These are phyloP conservation scores for Gnomoniopsis smithogilvyi DNA, from an alignment of 2,329 filamentous ascomycete genomes.

Conservation along the genomic window DNA sequence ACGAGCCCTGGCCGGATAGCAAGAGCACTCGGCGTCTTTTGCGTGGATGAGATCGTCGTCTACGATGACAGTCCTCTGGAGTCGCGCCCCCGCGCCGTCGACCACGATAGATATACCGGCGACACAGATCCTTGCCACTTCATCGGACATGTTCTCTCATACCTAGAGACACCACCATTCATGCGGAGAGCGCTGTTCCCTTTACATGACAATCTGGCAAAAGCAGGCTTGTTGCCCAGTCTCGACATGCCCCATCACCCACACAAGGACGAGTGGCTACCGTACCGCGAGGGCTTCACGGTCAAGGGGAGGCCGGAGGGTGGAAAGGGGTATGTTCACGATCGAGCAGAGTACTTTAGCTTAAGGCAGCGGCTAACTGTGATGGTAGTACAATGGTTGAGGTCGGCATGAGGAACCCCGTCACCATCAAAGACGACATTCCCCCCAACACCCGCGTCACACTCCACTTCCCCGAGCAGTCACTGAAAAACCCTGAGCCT, in stretches of 20 bases:
- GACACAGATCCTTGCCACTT: constrained; percentile 77
- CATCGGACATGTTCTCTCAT: constrained; percentile 73
- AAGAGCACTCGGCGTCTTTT: constrained; percentile 78
- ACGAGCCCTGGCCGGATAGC: constrained; percentile 72
- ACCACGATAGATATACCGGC: constrained; percentile 59
- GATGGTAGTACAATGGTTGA: constrained; percentile 52
- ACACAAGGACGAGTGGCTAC: constrained; percentile 71
- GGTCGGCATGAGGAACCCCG: constrained; percentile 52
- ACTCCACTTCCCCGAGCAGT: constrained; percentile 56
- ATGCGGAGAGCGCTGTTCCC: constrained; percentile 74
- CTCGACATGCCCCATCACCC: constrained; percentile 86
- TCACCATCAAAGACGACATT: constrained; percentile 57
- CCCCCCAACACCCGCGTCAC: constrained; percentile 73
- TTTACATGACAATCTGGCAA: constrained; percentile 72
- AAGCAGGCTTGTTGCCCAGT: constrained; percentile 70
- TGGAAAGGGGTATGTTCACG: constrained; percentile 30
- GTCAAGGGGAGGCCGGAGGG: constrained; percentile 40
- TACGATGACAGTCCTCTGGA: constrained; percentile 66
- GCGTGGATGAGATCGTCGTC: constrained; percentile 78
- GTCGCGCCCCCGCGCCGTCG: constrained; percentile 43
- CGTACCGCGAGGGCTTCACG: constrained; percentile 76
- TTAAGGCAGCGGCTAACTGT: constrained; percentile 11
- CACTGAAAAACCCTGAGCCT: constrained; percentile 48
- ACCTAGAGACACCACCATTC: constrained; percentile 81
- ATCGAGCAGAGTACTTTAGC: background rate